Conservation (phyloP, 2,329 filamentous ascomycete genomes). For the Scytalidium sp. region DNA sequence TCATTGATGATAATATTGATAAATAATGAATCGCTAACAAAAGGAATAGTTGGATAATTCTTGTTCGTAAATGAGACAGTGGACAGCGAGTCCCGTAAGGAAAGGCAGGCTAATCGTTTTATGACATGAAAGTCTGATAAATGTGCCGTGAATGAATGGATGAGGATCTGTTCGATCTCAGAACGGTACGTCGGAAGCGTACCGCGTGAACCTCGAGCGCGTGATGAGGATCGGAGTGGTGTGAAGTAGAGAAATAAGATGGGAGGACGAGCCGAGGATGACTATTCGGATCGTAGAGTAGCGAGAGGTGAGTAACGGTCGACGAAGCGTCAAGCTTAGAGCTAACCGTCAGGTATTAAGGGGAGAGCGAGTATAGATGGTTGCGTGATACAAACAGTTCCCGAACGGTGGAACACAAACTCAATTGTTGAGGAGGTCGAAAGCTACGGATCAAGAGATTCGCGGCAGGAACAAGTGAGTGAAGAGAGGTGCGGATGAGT, state of each 20-base stretch:
- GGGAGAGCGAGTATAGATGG: neutral
- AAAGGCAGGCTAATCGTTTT: slow-evolving; percentile 30
- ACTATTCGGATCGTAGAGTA: neutral
- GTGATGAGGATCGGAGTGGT: neutral
- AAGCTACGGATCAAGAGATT: slow-evolving; percentile 21
- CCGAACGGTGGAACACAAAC: neutral
- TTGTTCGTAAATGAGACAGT: slow-evolving; percentile 28
- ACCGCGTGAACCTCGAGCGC: neutral
- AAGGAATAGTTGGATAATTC: slow-evolving; percentile 43
- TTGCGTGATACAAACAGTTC: neutral
- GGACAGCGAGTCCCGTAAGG: slow-evolving; percentile 26
- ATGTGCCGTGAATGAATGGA: slow-evolving; percentile 8
- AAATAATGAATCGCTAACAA: slow-evolving; percentile 42
- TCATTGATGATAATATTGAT: slow-evolving; percentile 34
- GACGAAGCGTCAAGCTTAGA: neutral
- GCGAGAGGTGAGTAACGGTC: neutral
- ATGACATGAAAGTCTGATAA: slow-evolving; percentile 29
- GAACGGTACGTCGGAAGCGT: neutral
- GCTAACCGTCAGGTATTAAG: neutral
- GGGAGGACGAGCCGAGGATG: neutral
- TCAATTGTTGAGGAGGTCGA: slow-evolving; percentile 1
- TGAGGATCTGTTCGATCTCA: slow-evolving; percentile 1
- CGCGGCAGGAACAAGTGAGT: slow-evolving; percentile 6
- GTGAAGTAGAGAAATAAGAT: neutral
- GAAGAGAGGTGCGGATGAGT: slow-evolving; percentile 29